Evolutionary conservation across 495 filamentous ascomycete genomes (phyloP).

Genomic region (Penicillium crystallinum): DNA sequence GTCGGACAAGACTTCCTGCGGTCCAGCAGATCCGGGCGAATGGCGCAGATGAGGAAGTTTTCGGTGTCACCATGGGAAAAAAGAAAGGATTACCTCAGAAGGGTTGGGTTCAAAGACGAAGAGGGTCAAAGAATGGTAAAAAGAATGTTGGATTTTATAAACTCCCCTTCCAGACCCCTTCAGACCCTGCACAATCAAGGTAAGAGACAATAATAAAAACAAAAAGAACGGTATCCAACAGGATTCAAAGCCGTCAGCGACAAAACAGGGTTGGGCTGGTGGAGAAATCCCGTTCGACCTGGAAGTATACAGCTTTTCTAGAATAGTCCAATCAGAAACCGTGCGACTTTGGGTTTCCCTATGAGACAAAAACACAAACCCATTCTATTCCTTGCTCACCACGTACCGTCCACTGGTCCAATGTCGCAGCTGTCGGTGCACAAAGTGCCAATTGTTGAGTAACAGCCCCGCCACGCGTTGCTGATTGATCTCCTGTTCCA

Average conservation of each 20-base stretch:
- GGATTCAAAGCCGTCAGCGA: background rate
- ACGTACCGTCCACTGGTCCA: conserved; percentile 18
- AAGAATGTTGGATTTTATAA: background rate
- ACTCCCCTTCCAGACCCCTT: background rate
- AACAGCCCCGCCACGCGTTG: conserved; percentile 30
- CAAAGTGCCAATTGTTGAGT: conserved; percentile 29
- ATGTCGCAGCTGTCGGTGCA: conserved; percentile 29
- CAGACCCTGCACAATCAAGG: background rate
- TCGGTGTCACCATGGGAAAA: background rate
- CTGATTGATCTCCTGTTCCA: conserved; percentile 30
- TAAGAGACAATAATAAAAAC: background rate
- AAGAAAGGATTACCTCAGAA: background rate
- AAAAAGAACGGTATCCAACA: conserved; percentile 3
- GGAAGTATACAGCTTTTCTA: conserved; percentile 7
- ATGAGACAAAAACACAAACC: background rate
- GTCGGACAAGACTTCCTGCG: conserved; percentile 30
- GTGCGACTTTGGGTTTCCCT: background rate
- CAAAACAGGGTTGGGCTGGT: background rate
- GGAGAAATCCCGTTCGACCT: background rate
- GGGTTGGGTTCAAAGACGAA: background rate
- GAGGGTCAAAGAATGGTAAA: background rate
- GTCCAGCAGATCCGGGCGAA: conserved; percentile 31
- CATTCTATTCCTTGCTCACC: background rate
- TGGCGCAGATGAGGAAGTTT: background rate
- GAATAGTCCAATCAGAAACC: conserved; percentile 5